These are phyloP conservation scores for Venturia pyrina DNA, from an alignment of 2,329 filamentous ascomycete genomes.

Conservation along the genomic window DNA sequence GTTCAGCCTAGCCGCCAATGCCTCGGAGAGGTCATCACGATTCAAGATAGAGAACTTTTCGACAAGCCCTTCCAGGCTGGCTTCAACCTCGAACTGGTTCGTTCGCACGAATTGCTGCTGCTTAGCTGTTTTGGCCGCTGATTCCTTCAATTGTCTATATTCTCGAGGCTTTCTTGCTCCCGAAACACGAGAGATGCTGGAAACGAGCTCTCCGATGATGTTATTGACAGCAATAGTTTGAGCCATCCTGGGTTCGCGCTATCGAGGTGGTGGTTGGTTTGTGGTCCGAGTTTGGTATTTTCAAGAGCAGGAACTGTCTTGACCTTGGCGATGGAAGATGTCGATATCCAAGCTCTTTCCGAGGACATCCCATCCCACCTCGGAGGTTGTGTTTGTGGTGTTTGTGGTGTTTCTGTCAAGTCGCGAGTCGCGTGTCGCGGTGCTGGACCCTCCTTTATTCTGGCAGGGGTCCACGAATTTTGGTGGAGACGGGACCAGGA, in stretches of 20 bases:
- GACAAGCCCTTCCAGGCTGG: slow-evolving; percentile 45
- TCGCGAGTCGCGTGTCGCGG: background rate
- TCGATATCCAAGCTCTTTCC: background rate
- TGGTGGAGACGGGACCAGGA: background rate
- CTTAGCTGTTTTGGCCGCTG: slow-evolving; percentile 29
- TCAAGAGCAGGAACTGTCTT: background rate
- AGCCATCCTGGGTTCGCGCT: background rate
- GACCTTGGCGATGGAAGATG: background rate
- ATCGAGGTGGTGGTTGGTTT: background rate
- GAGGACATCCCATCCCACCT: background rate
- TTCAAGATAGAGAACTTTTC: slow-evolving; percentile 79
- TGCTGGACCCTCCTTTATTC: background rate
- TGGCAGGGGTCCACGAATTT: no score
- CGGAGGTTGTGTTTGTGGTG: background rate
- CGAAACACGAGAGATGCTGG: slow-evolving; percentile 46
- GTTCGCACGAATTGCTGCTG: slow-evolving; percentile 34
- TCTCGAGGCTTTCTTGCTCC: slow-evolving; percentile 20
- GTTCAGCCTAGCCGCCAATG: slow-evolving; percentile 47
- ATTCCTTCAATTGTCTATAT: slow-evolving; percentile 29
- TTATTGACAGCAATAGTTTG: slow-evolving; percentile 26
- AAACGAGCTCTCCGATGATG: slow-evolving; percentile 62
- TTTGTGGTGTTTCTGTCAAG: background rate
- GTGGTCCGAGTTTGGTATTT: background rate
- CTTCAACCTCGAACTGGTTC: slow-evolving; percentile 39
- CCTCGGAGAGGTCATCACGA: slow-evolving; percentile 69